Conservation (phyloP, 352 stramenopile species). For the Globisporangium nodosum region DNA sequence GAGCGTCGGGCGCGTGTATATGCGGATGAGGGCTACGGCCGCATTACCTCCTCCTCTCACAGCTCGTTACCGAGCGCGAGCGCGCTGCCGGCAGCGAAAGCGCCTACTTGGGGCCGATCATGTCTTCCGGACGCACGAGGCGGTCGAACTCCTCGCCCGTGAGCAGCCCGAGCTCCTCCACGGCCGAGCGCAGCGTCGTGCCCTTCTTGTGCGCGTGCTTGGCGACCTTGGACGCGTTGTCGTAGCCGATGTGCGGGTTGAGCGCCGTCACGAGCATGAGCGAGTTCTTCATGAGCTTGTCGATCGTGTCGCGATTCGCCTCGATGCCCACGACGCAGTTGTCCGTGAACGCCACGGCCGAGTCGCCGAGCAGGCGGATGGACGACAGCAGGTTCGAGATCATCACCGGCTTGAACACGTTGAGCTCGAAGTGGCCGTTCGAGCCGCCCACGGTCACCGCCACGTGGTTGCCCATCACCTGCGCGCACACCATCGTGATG, state of each 20-base stretch:
- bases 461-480: slow-evolving; percentile 96
- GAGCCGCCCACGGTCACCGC: slow-evolving; percentile 90
- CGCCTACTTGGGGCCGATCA: slow-evolving; percentile 90
- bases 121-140: slow-evolving; percentile 93
- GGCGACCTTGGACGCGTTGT: slow-evolving; percentile 95
- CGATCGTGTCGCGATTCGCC: slow-evolving; percentile 88
- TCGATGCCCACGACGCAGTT: slow-evolving; percentile 92
- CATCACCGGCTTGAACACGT: slow-evolving; percentile 98
- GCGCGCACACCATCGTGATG: slow-evolving; percentile 95
- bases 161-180: slow-evolving; percentile 86
- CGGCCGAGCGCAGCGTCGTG: slow-evolving; percentile 90
- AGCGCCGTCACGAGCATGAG: slow-evolving; percentile 97
- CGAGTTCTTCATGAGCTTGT: slow-evolving; percentile 91
- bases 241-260: slow-evolving; percentile 97
- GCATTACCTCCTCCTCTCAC: too few relatives aligned
- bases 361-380: slow-evolving; percentile 87
- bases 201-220: slow-evolving; percentile 95
- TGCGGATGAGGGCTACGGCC: neutral
- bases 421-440: slow-evolving; percentile 97
- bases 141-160: slow-evolving; percentile 94
- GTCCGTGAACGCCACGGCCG: slow-evolving; percentile 83
- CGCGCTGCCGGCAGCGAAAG: too few relatives aligned
- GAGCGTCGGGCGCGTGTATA: neutral
- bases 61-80: too few relatives aligned
- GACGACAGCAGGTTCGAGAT: slow-evolving; percentile 82